phyloP scores from a whole-genome alignment of 768 basidiomycete genomes.

The Boletus bicolor region DNA sequence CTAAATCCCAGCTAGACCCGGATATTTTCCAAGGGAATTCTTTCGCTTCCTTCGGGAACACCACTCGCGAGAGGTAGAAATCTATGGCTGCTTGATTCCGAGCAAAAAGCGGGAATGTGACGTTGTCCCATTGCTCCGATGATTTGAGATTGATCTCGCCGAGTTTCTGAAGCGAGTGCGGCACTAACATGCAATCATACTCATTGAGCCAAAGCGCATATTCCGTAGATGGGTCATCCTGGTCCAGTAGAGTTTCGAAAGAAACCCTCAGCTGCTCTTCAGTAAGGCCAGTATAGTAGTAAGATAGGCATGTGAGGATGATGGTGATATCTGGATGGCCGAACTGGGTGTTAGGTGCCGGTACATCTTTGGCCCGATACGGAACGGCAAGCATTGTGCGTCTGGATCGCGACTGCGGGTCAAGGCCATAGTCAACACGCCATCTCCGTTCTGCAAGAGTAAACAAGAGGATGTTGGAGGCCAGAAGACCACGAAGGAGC shows the following conservation, averaged over 20 bases:
- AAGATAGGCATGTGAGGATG: constrained; percentile 30
- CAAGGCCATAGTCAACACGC: constrained; percentile 34
- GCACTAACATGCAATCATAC: neutral
- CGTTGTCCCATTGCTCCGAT: constrained; percentile 3
- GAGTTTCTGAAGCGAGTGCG: neutral
- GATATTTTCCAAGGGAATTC: constrained; percentile 31
- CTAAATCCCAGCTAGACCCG: constrained; percentile 36
- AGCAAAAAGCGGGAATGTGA: neutral
- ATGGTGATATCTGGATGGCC: constrained; percentile 36
- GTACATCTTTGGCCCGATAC: constrained; percentile 36
- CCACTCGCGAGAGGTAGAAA: constrained; percentile 25
- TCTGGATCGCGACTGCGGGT: neutral
- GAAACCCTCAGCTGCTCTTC: neutral
- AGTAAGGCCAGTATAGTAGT: constrained; percentile 26
- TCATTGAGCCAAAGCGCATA: constrained; percentile 1
- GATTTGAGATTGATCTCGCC: constrained; percentile 2
- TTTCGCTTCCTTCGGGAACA: constrained; percentile 34
- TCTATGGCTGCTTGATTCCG: constrained; percentile 2
- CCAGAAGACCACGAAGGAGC: constrained; percentile 32
- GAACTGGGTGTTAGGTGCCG: constrained; percentile 31
- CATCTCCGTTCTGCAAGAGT: constrained; percentile 30
- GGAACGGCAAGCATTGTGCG: constrained; percentile 31
- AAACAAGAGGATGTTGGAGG: constrained; percentile 23
- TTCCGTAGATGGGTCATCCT: neutral
- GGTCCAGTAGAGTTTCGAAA: neutral